Evolutionary conservation across 805 yeast genomes (phyloP), one percentile per base, ranked within the genome.

Genomic region (Cyberlindnera xishuangbannaensis): DNA sequence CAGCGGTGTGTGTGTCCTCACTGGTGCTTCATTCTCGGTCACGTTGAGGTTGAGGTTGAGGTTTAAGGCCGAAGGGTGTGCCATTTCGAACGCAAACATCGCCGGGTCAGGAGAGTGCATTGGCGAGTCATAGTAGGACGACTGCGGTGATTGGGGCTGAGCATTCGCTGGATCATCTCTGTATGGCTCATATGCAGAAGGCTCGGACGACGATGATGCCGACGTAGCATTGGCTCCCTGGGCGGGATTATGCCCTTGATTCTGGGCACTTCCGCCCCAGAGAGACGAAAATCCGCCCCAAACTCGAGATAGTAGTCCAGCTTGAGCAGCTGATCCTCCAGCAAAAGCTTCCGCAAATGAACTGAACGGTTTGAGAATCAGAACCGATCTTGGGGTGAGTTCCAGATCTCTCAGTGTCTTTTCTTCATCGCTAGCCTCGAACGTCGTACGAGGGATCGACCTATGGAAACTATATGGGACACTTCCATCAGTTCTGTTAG

Each of bases 361-460:
- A 16, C 50, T 50, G 19, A 67, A 61, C 0, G 92, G 88, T 50
- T 83, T 82, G 43, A 87, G 61, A 16, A 84, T 77, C 30, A 87
- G 56, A 0, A 82, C 84, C 9, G 94, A 78, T 37, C 94, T 65
- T 3, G 90, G 88, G 12, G 73, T 67, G 32, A 87, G 60, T 15
- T 74, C 76, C 34, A 87, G 61, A 4, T 64, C 69, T 17, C 52
- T 53, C 24, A 87, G 60, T 3, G 76, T 58, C 38, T 59, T 58
- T 36, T 67, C 65, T 45, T 86, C 90, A 31, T 80, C 82, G 0
- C 74, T 70, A 4, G 67, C 70, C 2, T 76, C 60, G 40, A 80
- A 86, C 0, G 80, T 71, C 5, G 73, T 66, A 37, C 83, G 69
- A 15, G 85, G 88, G 28, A 74, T 63, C 27, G 62, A 64, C 42